phyloP scores from a whole-genome alignment of 2,329 filamentous ascomycete species.

The Calonectria montana region DNA sequence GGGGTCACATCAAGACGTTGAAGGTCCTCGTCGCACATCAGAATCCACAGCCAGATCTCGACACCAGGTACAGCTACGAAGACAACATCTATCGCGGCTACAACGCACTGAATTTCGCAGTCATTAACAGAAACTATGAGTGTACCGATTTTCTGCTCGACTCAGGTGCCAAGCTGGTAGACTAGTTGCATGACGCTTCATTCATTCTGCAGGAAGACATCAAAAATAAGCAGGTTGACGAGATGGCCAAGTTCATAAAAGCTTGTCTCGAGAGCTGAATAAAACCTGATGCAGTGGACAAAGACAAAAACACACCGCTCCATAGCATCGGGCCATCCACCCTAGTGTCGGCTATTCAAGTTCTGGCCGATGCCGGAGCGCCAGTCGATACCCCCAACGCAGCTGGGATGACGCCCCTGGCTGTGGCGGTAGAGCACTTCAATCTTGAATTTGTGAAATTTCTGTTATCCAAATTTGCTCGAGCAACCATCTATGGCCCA shows the following conservation, averaged over 20 bases:
- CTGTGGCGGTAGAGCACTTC: not conserved
- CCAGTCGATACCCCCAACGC: not conserved
- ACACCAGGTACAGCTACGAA: not conserved
- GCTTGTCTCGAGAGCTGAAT: not conserved
- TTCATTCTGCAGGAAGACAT: not conserved
- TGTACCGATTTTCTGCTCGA: not conserved
- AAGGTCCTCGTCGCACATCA: not conserved
- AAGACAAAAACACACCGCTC: not conserved
- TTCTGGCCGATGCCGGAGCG: not conserved
- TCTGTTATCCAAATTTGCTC: not conserved
- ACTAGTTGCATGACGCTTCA: not conserved
- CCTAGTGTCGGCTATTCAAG: not conserved
- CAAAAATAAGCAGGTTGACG: not conserved
- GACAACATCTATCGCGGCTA: not conserved
- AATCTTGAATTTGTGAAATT: not conserved
- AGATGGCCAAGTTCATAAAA: not conserved
- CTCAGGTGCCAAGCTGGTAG: not conserved
- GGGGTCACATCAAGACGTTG: not conserved
- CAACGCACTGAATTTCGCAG: not conserved
- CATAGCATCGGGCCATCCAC: not conserved
- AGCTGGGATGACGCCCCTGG: not conserved
- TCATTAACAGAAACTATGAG: not conserved
- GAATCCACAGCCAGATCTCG: not conserved
- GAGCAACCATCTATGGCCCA: not conserved
- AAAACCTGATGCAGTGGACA: not conserved